Evolutionary conservation across 805 yeast genomes (phyloP).

Genomic region (Metschnikowia peoriensis): DNA sequence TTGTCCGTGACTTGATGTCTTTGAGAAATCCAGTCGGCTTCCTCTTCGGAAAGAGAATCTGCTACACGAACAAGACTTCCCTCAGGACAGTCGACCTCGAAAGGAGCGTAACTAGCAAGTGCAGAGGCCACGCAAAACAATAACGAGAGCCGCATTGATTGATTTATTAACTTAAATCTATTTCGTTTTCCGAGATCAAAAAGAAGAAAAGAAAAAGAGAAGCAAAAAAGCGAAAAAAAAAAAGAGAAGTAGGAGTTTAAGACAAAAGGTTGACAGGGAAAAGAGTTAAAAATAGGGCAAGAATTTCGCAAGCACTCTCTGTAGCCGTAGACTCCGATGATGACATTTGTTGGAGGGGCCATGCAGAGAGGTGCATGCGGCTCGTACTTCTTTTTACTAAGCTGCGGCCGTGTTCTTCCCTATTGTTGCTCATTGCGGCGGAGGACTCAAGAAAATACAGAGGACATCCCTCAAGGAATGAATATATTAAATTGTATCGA

Average conservation of each 20-base stretch:
- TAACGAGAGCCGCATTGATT: conserved; percentile 7
- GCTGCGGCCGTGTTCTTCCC: too few species aligned
- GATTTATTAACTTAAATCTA: too few species aligned
- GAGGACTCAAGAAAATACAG: too few species aligned
- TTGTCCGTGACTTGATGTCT: conserved; percentile 41
- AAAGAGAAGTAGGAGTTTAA: too few species aligned
- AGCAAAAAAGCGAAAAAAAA: background rate
- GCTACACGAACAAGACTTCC: conserved; percentile 16
- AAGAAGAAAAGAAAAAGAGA: too few species aligned
- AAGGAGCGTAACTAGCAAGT: conserved; percentile 21
- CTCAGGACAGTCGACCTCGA: conserved; percentile 15
- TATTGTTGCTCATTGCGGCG: too few species aligned
- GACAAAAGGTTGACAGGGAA: too few species aligned
- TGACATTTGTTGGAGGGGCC: background rate
- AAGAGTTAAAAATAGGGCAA: background rate
- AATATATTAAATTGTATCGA: background rate
- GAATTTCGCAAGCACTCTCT: background rate
- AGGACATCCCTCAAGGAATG: too few species aligned
- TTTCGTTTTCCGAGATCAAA: too few species aligned
- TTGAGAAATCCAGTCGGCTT: conserved; percentile 16
- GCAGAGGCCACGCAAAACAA: conserved; percentile 14
- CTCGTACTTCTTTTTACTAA: background rate
- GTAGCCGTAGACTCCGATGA: background rate
- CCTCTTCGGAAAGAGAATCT: conserved; percentile 10
- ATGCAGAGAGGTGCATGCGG: background rate